Conservation (phyloP, 2,329 filamentous ascomycete genomes). For the Pseudogymnoascus sp. region DNA sequence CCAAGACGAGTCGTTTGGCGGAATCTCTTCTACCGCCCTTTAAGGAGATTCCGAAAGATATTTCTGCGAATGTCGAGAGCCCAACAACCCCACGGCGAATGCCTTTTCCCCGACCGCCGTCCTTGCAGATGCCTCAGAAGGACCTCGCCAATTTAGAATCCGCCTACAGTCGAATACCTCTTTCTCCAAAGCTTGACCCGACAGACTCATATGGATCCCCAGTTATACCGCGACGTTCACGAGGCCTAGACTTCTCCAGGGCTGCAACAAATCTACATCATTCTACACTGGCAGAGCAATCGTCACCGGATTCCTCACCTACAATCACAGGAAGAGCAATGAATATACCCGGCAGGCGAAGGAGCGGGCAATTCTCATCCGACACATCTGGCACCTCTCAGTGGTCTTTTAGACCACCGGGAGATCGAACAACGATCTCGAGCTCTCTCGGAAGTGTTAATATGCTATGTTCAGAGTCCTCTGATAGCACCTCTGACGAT, state of each 20-base stretch:
- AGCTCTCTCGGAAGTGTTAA: conserved; percentile 50
- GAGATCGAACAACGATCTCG: conserved; percentile 64
- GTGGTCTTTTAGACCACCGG: conserved; percentile 63
- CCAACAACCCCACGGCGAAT: conserved; percentile 69
- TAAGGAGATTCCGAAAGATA: conserved; percentile 2
- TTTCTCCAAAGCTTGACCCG: conserved; percentile 80
- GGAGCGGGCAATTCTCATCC: conserved; percentile 39
- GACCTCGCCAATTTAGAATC: conserved; percentile 36
- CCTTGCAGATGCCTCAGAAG: conserved; percentile 59
- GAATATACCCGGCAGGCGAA: conserved; percentile 50
- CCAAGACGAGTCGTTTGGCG: neutral
- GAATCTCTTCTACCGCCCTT: neutral
- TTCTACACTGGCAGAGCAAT: conserved; percentile 81
- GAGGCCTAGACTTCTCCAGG: conserved; percentile 86
- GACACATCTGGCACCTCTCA: conserved; percentile 42
- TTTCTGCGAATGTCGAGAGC: conserved; percentile 26
- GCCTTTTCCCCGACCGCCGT: conserved; percentile 56
- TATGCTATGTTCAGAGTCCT: conserved; percentile 71
- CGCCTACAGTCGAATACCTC: conserved; percentile 52
- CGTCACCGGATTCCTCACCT: conserved; percentile 84
- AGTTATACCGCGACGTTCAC: conserved; percentile 79
- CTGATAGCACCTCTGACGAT: conserved; percentile 62
- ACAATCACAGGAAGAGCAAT: conserved; percentile 66
- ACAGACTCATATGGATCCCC: conserved; percentile 81
- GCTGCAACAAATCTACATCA: conserved; percentile 93